These are phyloP conservation scores for Cladorrhinum sp. DNA, from an alignment of 2,329 filamentous ascomycete species.

Conservation along the genomic window DNA sequence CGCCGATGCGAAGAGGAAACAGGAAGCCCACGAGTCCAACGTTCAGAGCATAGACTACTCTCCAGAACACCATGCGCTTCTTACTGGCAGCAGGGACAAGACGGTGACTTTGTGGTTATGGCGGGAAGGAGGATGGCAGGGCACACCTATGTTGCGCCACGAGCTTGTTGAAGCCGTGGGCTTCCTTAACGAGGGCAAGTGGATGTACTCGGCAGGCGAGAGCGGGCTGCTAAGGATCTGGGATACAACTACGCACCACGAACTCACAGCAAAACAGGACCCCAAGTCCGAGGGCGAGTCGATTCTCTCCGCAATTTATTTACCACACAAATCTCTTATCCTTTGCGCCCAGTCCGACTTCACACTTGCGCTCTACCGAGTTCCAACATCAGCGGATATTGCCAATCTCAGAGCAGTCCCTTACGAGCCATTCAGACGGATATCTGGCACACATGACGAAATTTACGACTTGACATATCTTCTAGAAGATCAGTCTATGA, in stretches of 20 bases:
- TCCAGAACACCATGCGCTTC: conserved; percentile 65
- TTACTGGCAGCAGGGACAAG: conserved; percentile 88
- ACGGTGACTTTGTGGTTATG: conserved; percentile 94
- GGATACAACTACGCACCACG: conserved; percentile 72
- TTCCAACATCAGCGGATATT: conserved; percentile 40
- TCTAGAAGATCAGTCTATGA: conserved; percentile 71
- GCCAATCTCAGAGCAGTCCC: conserved; percentile 29
- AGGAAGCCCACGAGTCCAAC: conserved; percentile 88
- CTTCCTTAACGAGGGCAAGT: conserved; percentile 67
- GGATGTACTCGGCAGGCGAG: conserved; percentile 82
- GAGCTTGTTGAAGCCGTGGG: conserved; percentile 83
- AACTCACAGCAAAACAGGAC: conserved; percentile 72
- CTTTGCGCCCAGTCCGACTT: conserved; percentile 87
- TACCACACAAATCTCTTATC: conserved; percentile 64
- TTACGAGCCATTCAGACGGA: conserved; percentile 64
- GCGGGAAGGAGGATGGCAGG: conserved; percentile 82
- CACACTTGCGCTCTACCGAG: conserved; percentile 71
- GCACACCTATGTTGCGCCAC: conserved; percentile 76
- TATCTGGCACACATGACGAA: conserved; percentile 96
- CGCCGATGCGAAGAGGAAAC: conserved; percentile 40
- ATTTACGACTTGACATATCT: conserved; percentile 93
- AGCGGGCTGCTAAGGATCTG: conserved; percentile 81
- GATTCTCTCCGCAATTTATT: conserved; percentile 70
- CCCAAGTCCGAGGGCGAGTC: conserved; percentile 59
- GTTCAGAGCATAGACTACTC: conserved; percentile 87